Conservation (phyloP, 768 basidiomycete species). For the Lepiota subincarnata region DNA sequence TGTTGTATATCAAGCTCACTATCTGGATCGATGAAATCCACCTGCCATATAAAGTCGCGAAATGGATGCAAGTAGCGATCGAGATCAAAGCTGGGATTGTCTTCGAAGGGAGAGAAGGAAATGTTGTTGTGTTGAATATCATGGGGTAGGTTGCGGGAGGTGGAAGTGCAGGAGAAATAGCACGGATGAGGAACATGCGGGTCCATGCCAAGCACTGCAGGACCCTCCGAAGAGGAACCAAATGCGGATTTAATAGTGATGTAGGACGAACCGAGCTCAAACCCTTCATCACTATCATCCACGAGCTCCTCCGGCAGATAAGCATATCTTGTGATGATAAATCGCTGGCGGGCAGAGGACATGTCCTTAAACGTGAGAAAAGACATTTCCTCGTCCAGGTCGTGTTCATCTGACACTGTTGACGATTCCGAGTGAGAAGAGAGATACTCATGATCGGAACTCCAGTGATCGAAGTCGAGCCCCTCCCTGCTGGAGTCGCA, state of each 20-base stretch:
- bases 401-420: background rate
- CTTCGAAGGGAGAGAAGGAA: constrained; percentile 43
- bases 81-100: constrained; percentile 36
- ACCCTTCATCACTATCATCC: background rate
- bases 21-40: constrained; percentile 42
- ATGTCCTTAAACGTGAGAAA: constrained; percentile 4
- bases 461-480: background rate
- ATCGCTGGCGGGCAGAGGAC: background rate
- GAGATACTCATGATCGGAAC: constrained; percentile 5
- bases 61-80: constrained; percentile 25
- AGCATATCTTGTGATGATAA: background rate
- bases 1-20: constrained; percentile 28
- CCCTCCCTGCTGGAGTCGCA: background rate
- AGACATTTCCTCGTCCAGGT: background rate
- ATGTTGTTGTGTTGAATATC: constrained; percentile 1
- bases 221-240: background rate
- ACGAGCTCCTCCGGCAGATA: constrained; percentile 3
- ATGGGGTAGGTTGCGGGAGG: constrained; percentile 26
- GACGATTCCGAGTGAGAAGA: constrained; percentile 5
- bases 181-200: constrained; percentile 16
- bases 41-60: constrained; percentile 29
- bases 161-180: constrained; percentile 48
- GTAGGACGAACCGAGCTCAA: background rate
- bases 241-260: background rate
- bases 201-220: background rate